Evolutionary conservation across 306 rosid genomes (phyloP).

Genomic region (Quercus gilva): DNA sequence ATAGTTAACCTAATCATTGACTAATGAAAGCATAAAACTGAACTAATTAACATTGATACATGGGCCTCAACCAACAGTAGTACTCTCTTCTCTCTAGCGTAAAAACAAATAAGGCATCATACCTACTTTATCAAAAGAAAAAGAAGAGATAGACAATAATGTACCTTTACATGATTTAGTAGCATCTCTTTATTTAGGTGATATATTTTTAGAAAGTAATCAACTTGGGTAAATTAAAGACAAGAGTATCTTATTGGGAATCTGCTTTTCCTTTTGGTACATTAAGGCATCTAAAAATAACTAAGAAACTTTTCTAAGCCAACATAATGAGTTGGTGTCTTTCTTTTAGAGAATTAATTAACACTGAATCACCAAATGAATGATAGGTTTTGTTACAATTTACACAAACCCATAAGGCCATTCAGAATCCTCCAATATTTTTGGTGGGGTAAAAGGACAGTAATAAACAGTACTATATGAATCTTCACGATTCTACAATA

Average conservation of each 20-base stretch:
- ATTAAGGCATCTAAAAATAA: background rate
- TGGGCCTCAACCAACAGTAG: background rate
- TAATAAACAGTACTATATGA: background rate
- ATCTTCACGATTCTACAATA: background rate
- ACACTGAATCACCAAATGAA: background rate
- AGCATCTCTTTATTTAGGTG: background rate
- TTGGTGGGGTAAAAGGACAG: background rate
- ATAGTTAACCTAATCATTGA: conserved; percentile 1
- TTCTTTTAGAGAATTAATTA: background rate
- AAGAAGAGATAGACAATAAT: background rate
- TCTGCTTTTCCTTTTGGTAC: conserved; percentile 15
- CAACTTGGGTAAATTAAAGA: conserved; percentile 3
- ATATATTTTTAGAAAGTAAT: background rate
- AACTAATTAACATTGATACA: background rate
- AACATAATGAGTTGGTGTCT: background rate
- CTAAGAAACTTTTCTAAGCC: background rate
- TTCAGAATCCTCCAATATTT: background rate
- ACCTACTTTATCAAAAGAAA: background rate
- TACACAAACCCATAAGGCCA: background rate
- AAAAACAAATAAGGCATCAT: background rate
- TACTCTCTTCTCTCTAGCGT: no score
- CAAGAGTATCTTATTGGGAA: conserved; percentile 8
- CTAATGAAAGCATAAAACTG: background rate
- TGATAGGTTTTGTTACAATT: background rate
- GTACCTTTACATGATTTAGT: background rate